phyloP scores from a whole-genome alignment of 345 rosid genomes.

The Gossypium rotundifolium region DNA sequence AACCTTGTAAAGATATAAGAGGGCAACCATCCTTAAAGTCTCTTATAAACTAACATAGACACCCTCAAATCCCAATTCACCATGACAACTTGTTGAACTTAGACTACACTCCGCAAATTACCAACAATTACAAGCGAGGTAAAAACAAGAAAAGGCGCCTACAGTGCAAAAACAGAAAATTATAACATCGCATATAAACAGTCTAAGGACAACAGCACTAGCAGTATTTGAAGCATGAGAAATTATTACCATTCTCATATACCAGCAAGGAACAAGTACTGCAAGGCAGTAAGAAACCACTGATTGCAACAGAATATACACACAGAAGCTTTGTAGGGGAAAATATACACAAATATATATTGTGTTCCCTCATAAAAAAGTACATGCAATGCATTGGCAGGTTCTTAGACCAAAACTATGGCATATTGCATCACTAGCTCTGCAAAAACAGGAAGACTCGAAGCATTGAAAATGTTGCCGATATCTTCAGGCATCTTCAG shows the following conservation, averaged over 20 bases:
- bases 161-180: background rate
- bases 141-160: background rate
- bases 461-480: slow-evolving; percentile 26
- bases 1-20: too few species aligned
- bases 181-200: background rate
- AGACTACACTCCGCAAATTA: background rate
- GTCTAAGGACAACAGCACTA: background rate
- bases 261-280: slow-evolving; percentile 14
- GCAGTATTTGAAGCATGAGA: slow-evolving; percentile 10
- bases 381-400: slow-evolving; percentile 31
- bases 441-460: slow-evolving; percentile 27
- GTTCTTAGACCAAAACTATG: slow-evolving; percentile 25
- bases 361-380: slow-evolving; percentile 25
- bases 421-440: slow-evolving; percentile 30
- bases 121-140: background rate
- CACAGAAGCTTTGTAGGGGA: slow-evolving; percentile 33
- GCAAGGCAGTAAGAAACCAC: slow-evolving; percentile 29
- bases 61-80: background rate
- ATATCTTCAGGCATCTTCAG: slow-evolving; percentile 23
- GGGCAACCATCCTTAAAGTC: too few species aligned
- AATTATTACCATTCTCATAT: slow-evolving; percentile 22
- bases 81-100: background rate
- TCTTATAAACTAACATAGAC: background rate
- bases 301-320: slow-evolving; percentile 46
- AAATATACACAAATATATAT: slow-evolving; percentile 43